Percentiles rank a stretch among this genome's conserved stretches.
These are phyloP conservation scores for Vararia minispora DNA, from an alignment of 768 basidiomycete species.

Conservation along the genomic window DNA sequence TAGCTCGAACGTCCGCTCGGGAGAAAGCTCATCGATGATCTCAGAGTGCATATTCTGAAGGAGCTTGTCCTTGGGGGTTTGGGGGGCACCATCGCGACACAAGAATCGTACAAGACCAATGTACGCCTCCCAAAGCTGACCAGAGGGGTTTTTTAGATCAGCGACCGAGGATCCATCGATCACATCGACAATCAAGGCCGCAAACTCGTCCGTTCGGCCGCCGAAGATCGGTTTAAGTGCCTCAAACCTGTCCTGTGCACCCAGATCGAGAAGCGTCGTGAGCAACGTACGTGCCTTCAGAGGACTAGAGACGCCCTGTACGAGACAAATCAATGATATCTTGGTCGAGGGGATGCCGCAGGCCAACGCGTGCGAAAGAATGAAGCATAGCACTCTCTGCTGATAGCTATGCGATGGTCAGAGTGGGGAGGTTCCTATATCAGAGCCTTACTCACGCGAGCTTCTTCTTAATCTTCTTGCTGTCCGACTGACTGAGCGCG, in stretches of 20 bases:
- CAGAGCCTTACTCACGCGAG: constrained; percentile 30
- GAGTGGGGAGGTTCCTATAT: background rate
- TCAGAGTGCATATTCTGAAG: constrained; percentile 37
- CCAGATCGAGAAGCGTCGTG: constrained; percentile 39
- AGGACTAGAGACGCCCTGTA: constrained; percentile 36
- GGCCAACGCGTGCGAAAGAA: constrained; percentile 69
- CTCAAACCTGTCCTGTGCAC: constrained; percentile 9
- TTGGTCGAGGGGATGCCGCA: constrained; percentile 39
- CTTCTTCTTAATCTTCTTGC: constrained; percentile 46
- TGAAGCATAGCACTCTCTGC: constrained; percentile 58
- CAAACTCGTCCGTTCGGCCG: constrained; percentile 24
- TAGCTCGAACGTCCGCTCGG: constrained; percentile 43
- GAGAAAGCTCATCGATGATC: constrained; percentile 41
- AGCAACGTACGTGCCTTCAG: constrained; percentile 43
- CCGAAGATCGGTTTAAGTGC: constrained; percentile 22
- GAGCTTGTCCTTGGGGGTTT: constrained; percentile 29
- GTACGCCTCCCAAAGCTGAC: constrained; percentile 42
- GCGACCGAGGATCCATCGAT: constrained; percentile 38
- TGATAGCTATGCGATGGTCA: constrained; percentile 40
- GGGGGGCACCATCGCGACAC: no score
- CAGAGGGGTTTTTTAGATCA: constrained; percentile 33
- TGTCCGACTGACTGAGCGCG: constrained; percentile 38
- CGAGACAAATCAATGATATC: constrained; percentile 38
- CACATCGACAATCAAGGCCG: constrained; percentile 28
- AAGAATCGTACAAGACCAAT: constrained; percentile 29